Evolutionary conservation across 106 monocot species (phyloP).

Genomic region (Posidonia australis): DNA sequence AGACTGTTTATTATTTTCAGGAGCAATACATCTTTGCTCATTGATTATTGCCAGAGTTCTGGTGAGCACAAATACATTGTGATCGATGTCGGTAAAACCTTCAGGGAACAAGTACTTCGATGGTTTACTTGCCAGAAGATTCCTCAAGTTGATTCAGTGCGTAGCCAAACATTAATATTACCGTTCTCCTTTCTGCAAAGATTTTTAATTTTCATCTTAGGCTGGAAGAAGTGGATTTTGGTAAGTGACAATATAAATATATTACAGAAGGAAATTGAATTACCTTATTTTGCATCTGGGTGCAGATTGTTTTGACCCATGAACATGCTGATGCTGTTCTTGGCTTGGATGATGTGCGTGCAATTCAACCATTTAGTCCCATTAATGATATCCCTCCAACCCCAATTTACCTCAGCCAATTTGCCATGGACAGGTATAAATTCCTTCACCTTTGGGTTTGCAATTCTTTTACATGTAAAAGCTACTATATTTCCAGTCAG

Average conservation of each 20-base stretch:
- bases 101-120: slow-evolving; percentile 91
- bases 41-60: slow-evolving; percentile 57
- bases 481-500: too few species aligned
- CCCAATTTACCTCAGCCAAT: slow-evolving; percentile 68
- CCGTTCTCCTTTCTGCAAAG: background rate
- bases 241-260: background rate
- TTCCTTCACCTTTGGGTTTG: background rate
- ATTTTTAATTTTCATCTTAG: background rate
- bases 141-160: slow-evolving; percentile 82
- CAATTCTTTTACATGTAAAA: background rate
- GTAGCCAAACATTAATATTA: slow-evolving; percentile 14
- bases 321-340: slow-evolving; percentile 99
- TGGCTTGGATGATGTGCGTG: slow-evolving; percentile 90
- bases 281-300: background rate
- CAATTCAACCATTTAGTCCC: slow-evolving; percentile 73
- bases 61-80: slow-evolving; percentile 61
- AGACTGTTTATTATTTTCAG: slow-evolving; percentile 18
- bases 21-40: slow-evolving; percentile 89
- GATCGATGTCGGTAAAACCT: slow-evolving; percentile 90
- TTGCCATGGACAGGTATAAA: slow-evolving; percentile 79
- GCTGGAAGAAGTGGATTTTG: too few species aligned
- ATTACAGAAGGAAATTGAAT: too few species aligned
- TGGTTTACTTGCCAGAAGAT: slow-evolving; percentile 92
- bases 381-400: slow-evolving; percentile 86
- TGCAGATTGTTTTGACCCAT: slow-evolving; percentile 93